These are phyloP conservation scores for Lasiosphaeriaceae sp. DNA, from an alignment of 495 filamentous ascomycete species.

Conservation along the genomic window DNA sequence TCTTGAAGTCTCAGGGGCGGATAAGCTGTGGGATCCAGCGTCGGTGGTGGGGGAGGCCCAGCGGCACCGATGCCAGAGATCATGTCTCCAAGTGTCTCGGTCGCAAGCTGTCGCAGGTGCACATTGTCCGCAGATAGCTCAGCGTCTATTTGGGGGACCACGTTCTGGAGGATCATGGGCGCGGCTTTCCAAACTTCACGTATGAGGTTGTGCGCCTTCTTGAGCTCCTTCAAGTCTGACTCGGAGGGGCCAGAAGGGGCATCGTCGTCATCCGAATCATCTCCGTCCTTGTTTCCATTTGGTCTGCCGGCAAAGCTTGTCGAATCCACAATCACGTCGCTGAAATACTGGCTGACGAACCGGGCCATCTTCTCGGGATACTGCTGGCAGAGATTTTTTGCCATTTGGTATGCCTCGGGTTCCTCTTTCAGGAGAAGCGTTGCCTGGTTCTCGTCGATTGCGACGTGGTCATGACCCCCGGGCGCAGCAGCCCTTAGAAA, in stretches of 20 bases:
- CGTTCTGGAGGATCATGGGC: constrained; percentile 83
- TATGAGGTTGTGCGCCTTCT: constrained; percentile 83
- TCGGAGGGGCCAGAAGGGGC: constrained; percentile 60
- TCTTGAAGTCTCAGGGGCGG: constrained; percentile 67
- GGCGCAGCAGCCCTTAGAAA: constrained; percentile 81
- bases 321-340: constrained; percentile 88
- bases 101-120: constrained; percentile 78
- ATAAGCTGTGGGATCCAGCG: constrained; percentile 75
- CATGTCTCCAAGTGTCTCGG: constrained; percentile 92
- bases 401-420: constrained; percentile 92
- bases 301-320: constrained; percentile 52
- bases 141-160: constrained; percentile 89
- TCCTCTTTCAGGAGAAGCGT: constrained; percentile 79
- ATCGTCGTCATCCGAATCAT: constrained; percentile 73
- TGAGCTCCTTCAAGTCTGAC: constrained; percentile 79
- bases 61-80: constrained; percentile 86
- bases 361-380: constrained; percentile 91
- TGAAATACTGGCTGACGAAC: constrained; percentile 93
- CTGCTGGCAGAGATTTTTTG: constrained; percentile 86
- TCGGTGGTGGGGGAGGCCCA: constrained; percentile 68
- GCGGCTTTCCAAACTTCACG: constrained; percentile 93
- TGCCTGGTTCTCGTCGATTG: constrained; percentile 54
- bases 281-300: constrained; percentile 48
- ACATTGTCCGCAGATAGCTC: constrained; percentile 88
- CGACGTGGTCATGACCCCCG: constrained; percentile 39